Percentiles rank a stretch among this genome's conserved stretches.
Conservation (phyloP, 139 green algal genomes). For the Chlorella ohadii region DNA sequence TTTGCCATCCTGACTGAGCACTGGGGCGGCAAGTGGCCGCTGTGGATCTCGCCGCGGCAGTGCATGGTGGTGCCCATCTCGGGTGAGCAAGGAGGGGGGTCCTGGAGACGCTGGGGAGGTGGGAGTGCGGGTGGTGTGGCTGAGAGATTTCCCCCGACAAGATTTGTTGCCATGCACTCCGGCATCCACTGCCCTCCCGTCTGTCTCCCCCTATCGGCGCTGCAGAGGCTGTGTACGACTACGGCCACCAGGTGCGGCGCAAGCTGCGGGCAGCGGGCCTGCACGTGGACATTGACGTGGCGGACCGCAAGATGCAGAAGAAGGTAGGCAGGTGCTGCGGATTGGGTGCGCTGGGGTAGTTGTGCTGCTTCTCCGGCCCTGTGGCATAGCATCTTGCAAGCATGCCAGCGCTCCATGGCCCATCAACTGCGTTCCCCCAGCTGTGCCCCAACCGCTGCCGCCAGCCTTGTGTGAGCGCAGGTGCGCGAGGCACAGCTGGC, state of each 20-base stretch:
- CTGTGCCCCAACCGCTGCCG: neutral
- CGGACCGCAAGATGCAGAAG: slow-evolving; percentile 97
- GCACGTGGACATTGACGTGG: slow-evolving; percentile 83
- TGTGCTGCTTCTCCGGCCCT: too few species aligned
- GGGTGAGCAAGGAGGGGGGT: too few species aligned
- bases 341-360: too few species aligned
- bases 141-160: too few species aligned
- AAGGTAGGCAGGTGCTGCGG: slow-evolving; percentile 79
- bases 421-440: too few species aligned
- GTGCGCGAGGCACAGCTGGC: slow-evolving; percentile 90
- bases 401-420: neutral
- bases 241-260: slow-evolving; percentile 76
- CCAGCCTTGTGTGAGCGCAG: neutral
- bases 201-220: too few species aligned
- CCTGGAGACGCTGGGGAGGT: too few species aligned
- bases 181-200: too few species aligned
- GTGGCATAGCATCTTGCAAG: neutral
- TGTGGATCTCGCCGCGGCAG: slow-evolving; percentile 97
- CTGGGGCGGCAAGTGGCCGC: slow-evolving; percentile 97
- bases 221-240: slow-evolving; percentile 72
- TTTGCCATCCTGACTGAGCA: slow-evolving; percentile 99
- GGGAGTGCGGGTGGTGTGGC: too few species aligned
- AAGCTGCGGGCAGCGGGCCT: slow-evolving; percentile 71
- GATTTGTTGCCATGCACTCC: too few species aligned
- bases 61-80: slow-evolving; percentile 98